A percentile compares a stretch with the other conserved stretches of the same genome.
phyloP scores from a whole-genome alignment of 371 early-diverging fungal species.

The Syncephalastrum racemosum region DNA sequence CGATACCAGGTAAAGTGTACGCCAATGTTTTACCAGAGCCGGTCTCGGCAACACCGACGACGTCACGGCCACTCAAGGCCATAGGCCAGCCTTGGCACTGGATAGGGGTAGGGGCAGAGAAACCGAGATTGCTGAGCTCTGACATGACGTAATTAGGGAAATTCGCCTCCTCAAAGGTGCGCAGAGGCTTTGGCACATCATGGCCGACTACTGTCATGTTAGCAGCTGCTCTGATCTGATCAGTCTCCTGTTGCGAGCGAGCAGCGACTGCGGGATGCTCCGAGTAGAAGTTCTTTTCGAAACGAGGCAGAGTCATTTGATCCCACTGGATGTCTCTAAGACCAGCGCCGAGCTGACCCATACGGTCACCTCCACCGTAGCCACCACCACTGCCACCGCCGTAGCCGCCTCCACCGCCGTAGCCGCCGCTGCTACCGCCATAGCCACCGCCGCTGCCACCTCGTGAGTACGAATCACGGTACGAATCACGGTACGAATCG shows the following conservation, averaged over 20 bases:
- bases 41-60: constrained; percentile 98
- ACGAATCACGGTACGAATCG: constrained; percentile 14
- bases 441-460: constrained; percentile 22
- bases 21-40: constrained; percentile 99
- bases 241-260: constrained; percentile 59
- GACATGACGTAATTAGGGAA: constrained; percentile 86
- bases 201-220: constrained; percentile 76
- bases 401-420: constrained; percentile 35
- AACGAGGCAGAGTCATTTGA: constrained; percentile 61
- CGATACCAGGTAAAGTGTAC: constrained; percentile 96
- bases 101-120: constrained; percentile 93
- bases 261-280: constrained; percentile 67
- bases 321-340: constrained; percentile 75
- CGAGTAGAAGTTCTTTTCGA: constrained; percentile 95
- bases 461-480: constrained; percentile 21
- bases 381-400: constrained; percentile 41
- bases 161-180: constrained; percentile 80
- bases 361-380: constrained; percentile 56
- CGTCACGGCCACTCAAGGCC: constrained; percentile 97
- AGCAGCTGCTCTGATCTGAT: constrained; percentile 62
- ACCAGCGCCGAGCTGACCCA: constrained; percentile 59
- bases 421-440: constrained; percentile 30
- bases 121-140: constrained; percentile 84
- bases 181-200: constrained; percentile 78
- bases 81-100: constrained; percentile 99